Percentiles rank a stretch among this genome's conserved stretches.
Conservation (phyloP, 192 early-diverging fungal genomes). For the Globomyces pollinis-pini region DNA sequence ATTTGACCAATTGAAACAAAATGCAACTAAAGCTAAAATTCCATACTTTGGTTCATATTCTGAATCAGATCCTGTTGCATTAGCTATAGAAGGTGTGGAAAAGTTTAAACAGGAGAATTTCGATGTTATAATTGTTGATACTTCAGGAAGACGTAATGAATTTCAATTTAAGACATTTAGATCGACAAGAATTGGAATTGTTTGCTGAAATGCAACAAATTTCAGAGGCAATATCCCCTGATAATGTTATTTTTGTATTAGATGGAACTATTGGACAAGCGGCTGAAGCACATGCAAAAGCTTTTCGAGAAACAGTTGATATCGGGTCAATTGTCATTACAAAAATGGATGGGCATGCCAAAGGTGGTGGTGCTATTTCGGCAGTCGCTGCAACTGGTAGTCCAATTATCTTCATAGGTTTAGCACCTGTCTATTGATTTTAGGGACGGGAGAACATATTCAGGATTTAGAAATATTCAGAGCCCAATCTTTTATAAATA, state of each 20-base stretch:
- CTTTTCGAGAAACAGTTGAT: conserved; percentile 85
- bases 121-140: conserved; percentile 98
- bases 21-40: conserved; percentile 95
- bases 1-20: conserved; percentile 97
- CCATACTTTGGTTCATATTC: conserved; percentile 91
- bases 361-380: conserved; percentile 97
- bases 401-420: conserved; percentile 93
- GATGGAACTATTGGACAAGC: conserved; percentile 98
- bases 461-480: conserved; percentile 89
- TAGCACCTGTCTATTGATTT: no score
- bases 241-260: conserved; percentile 95
- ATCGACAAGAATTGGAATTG: conserved; percentile 88
- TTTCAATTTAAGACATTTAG: no score
- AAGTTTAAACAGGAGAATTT: conserved; percentile 90
- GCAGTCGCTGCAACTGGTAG: conserved; percentile 90
- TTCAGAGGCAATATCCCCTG: conserved; percentile 71
- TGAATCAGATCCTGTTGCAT: conserved; percentile 85
- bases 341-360: conserved; percentile 97
- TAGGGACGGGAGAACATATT: conserved; percentile 95
- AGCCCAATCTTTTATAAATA: conserved; percentile 81
- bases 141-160: conserved; percentile 91
- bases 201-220: conserved; percentile 98
- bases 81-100: conserved; percentile 85
- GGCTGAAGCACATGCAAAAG: conserved; percentile 84
- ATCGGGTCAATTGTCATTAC: conserved; percentile 96